Base-by-base conservation (phyloP, 345 rosid species). In the Eutrema heterophyllum region DNA sequence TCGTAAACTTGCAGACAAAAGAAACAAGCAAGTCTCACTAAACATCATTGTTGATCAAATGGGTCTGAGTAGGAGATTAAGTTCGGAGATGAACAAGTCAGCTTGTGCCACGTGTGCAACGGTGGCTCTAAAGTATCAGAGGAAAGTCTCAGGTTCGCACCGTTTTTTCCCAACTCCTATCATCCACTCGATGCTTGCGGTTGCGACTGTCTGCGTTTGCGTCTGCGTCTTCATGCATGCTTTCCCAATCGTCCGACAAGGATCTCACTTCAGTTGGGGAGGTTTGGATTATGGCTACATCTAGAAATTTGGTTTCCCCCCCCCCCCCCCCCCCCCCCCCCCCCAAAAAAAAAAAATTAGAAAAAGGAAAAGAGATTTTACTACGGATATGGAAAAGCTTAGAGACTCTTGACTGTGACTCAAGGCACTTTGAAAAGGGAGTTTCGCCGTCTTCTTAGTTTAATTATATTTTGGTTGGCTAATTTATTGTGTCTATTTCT, bases 171-270 rank as follows among this genome's bases (percentile, higher is more conserved):
- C 86, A 63, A 88, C 87, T 39, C 93, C 98, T 7, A 86, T 83
- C 44, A 70, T 88, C 70, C 91, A 90, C 76, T 88, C 97, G 10
- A 84, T 93, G 93, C 93, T 93, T 16, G 86, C 93, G 70, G 79
- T 90, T 75, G 98, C 95, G 2, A 91, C 97, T 4, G 97, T 93
- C 40, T 92, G 98, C 52, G 97, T 90, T 69, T 92, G 98, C 79
- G 98, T 92, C 52, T 92, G 98, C 77, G 78, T 92, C 45, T 88
- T 88, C 81, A 52, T 87, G 80, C 88, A 95, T 26, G 91, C 91
- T 18, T 78, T 81, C 27, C 96, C 96, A 0, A 73, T 82, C 16
- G 81, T 89, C 48, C 84, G 96, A 50, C 71, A 67, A 30, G 81
- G 79, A 67, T 81, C 87, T 64, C 96, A 87, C 35, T 92, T 92